Evolutionary conservation across 495 filamentous ascomycete genomes (phyloP).

Genomic region (Penicillium pulvis): DNA sequence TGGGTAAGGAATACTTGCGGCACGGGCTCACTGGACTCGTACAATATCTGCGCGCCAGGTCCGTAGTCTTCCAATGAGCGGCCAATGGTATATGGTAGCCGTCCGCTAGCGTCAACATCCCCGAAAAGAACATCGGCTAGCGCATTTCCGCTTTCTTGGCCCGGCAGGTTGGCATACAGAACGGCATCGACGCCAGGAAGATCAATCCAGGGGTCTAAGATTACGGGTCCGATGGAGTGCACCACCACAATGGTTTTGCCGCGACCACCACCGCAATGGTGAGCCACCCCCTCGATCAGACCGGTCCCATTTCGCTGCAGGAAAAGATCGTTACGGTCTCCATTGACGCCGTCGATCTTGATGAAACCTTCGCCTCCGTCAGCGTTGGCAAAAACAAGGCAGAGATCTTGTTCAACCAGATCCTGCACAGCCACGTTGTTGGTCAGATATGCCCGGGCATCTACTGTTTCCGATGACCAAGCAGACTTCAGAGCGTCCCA

Average conservation of each 20-base stretch:
- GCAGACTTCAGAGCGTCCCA: slow-evolving; percentile 62
- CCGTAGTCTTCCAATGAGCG: slow-evolving; percentile 83
- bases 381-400: slow-evolving; percentile 64
- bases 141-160: slow-evolving; percentile 87
- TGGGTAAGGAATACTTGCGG: slow-evolving; percentile 88
- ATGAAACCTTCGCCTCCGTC: slow-evolving; percentile 69
- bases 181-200: slow-evolving; percentile 78
- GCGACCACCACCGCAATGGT: slow-evolving; percentile 65
- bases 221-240: slow-evolving; percentile 88
- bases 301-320: slow-evolving; percentile 77
- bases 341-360: slow-evolving; percentile 61
- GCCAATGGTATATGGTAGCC: slow-evolving; percentile 88
- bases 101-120: slow-evolving; percentile 80
- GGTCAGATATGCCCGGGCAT: slow-evolving; percentile 59
- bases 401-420: slow-evolving; percentile 60
- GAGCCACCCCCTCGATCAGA: slow-evolving; percentile 70
- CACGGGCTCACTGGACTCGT: slow-evolving; percentile 66
- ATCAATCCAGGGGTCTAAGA: slow-evolving; percentile 84
- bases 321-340: slow-evolving; percentile 81
- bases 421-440: slow-evolving; percentile 53
- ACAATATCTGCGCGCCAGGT: slow-evolving; percentile 72
- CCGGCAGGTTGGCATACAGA: slow-evolving; percentile 83
- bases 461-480: slow-evolving; percentile 61
- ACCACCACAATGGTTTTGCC: slow-evolving; percentile 79
- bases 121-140: slow-evolving; percentile 85